These are phyloP conservation scores for Arabidopsis lyrata DNA, from an alignment of 441 rosid genomes.

Conservation along the genomic window DNA sequence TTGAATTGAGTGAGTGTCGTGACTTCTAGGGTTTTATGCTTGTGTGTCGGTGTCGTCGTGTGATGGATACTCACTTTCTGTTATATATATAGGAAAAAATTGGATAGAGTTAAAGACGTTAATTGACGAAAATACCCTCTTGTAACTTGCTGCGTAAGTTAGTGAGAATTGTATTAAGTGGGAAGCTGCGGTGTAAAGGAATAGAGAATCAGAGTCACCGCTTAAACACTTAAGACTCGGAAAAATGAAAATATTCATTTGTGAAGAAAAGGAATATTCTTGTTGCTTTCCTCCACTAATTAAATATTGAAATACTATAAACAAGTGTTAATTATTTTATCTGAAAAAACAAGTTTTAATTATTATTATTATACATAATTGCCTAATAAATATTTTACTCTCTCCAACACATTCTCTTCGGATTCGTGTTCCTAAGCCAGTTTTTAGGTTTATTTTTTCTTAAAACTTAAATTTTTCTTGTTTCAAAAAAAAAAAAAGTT, in stretches of 20 bases:
- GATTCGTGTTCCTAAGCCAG: background rate
- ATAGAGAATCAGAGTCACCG: background rate
- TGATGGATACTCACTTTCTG: background rate
- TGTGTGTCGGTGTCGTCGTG: background rate
- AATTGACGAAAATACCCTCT: background rate
- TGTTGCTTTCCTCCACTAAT: too few species aligned
- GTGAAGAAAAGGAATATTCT: background rate
- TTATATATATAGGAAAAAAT: too few species aligned
- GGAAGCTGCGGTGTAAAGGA: background rate
- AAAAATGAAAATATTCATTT: background rate
- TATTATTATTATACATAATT: too few species aligned
- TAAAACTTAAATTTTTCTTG: background rate
- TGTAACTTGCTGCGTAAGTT: conserved; percentile 4
- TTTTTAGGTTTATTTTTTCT: background rate
- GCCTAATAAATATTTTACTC: too few species aligned
- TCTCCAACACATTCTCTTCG: too few species aligned
- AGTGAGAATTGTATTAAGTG: background rate
- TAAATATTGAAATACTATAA: background rate
- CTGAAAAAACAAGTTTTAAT: too few species aligned
- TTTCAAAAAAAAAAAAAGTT: too few species aligned
- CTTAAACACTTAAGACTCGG: background rate
- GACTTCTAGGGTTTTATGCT: conserved; percentile 28
- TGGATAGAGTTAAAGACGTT: background rate
- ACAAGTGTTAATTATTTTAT: background rate
- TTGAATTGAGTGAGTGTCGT: background rate